phyloP scores from a whole-genome alignment of 805 yeast genomes.

The Cyberlindnera bimundalis region DNA sequence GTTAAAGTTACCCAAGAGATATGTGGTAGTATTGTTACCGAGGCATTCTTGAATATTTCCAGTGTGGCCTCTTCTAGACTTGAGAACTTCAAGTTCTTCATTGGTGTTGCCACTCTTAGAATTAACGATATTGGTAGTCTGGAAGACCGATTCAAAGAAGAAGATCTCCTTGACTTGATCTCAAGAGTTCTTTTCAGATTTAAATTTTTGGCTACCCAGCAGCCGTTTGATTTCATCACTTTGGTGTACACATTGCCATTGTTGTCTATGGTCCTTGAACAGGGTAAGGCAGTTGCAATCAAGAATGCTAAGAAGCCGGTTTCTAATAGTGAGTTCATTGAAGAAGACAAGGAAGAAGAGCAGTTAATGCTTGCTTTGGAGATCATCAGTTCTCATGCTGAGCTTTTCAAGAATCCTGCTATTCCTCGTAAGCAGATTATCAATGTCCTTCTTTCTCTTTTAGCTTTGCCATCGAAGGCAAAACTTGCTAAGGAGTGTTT shows the following conservation, averaged over 20 bases:
- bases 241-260: conserved; percentile 76
- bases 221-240: conserved; percentile 63
- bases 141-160: conserved; percentile 44
- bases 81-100: conserved; percentile 44
- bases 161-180: conserved; percentile 49
- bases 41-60: conserved; percentile 54
- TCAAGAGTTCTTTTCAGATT: conserved; percentile 71
- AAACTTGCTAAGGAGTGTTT: conserved; percentile 83
- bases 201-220: conserved; percentile 70
- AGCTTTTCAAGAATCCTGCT: conserved; percentile 57
- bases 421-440: conserved; percentile 71
- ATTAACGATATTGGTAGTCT: conserved; percentile 44
- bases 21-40: conserved; percentile 42
- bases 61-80: conserved; percentile 48
- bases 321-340: conserved; percentile 64
- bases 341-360: conserved; percentile 87
- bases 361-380: conserved; percentile 75
- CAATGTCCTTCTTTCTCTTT: conserved; percentile 56
- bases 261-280: conserved; percentile 60
- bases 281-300: conserved; percentile 56
- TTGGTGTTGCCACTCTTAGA: conserved; percentile 73
- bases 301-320: conserved; percentile 49
- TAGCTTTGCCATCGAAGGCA: conserved; percentile 73
- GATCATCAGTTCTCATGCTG: conserved; percentile 65
- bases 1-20: conserved; percentile 33